Evolutionary conservation across 2,329 filamentous ascomycete genomes (phyloP), one percentile per base, ranked within the genome.

Genomic region (Clonostachys rhizophaga): DNA sequence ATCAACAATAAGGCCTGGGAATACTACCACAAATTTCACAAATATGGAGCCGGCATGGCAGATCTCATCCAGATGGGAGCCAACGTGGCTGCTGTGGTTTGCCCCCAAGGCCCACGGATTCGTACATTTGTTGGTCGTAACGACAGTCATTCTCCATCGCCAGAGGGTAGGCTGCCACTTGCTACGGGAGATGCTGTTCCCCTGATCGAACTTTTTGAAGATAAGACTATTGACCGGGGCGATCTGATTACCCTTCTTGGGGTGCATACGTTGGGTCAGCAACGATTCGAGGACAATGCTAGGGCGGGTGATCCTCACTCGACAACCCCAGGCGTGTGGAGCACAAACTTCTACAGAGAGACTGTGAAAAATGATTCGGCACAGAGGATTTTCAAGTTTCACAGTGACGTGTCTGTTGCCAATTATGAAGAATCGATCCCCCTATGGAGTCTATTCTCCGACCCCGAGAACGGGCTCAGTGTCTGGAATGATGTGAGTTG

Each of bases 51-150:
- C 36, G 63, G 67, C 11, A 72, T 74, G 53, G 77, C 75, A 17
- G 78, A 81, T 53, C 61, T 81, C 14, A 69, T 78, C 20, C 76
- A 79, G 55, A 71, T 78, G 52, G 72, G 69, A 3, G 65, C 63
- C 60, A 73, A 60, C 45, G 65, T 76, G 40, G 76, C 69, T 8
- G 72, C 74, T 13, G 67, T 75, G 6, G 65, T 68, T 7, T 70
- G 67, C 44, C 66, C 66, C 7, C 56, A 63, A 2, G 66, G 66
- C 3, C 77, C 77, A 2, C 66, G 69, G 11, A 64, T 78, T 17
- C 62, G 68, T 43, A 70, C 72, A 6, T 75, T 72, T 45, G 67
- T 79, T 40, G 77, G 78, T 36, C 70, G 77, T 43, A 62, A 57
- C 34, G 75, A 79, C 50, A 66, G 62, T 34, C 57, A 58, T 10